A percentile compares a stretch with the other conserved stretches of the same genome.
These are phyloP conservation scores for Aspergillus biplanus DNA, from an alignment of 495 filamentous ascomycete genomes.

Conservation along the genomic window DNA sequence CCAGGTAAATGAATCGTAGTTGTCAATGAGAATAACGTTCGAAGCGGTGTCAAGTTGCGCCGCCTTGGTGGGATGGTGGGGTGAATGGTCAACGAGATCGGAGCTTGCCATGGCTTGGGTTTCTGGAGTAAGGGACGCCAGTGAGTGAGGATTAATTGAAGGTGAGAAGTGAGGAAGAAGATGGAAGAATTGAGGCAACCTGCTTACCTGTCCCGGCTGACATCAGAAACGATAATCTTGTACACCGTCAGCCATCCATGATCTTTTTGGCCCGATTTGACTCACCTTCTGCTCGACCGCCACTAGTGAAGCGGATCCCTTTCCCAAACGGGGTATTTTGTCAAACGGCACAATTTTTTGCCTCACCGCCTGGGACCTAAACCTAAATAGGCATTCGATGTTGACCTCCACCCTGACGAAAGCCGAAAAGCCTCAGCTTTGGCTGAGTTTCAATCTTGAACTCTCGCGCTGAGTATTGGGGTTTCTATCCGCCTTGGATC, in stretches of 20 bases:
- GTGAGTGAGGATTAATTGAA: slow-evolving; percentile 12
- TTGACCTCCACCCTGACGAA: slow-evolving; percentile 33
- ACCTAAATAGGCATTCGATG: slow-evolving; percentile 45
- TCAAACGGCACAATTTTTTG: slow-evolving; percentile 21
- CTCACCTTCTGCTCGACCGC: slow-evolving; percentile 11
- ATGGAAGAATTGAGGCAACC: not conserved
- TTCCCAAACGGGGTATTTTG: slow-evolving; percentile 19
- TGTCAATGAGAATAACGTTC: slow-evolving; percentile 95
- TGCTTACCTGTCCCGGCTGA: slow-evolving; percentile 15
- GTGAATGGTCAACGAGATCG: slow-evolving; percentile 81
- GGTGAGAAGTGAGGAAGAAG: not conserved
- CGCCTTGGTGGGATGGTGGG: slow-evolving; percentile 73
- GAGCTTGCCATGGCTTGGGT: slow-evolving; percentile 42
- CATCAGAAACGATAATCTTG: slow-evolving; percentile 7
- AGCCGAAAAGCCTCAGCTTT: slow-evolving; percentile 29
- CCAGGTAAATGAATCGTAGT: slow-evolving; percentile 99
- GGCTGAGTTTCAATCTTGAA: slow-evolving; percentile 18
- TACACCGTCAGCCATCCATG: not conserved
- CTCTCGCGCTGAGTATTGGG: slow-evolving; percentile 16
- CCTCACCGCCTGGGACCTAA: slow-evolving; percentile 44
- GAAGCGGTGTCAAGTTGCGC: slow-evolving; percentile 72
- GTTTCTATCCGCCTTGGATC: slow-evolving; percentile 16
- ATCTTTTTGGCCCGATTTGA: slow-evolving; percentile 6
- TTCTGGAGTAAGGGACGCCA: not conserved
- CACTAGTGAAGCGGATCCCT: slow-evolving; percentile 12